Evolutionary conservation across 352 stramenopile genomes (phyloP).

Genomic region (Phytophthora pini): DNA sequence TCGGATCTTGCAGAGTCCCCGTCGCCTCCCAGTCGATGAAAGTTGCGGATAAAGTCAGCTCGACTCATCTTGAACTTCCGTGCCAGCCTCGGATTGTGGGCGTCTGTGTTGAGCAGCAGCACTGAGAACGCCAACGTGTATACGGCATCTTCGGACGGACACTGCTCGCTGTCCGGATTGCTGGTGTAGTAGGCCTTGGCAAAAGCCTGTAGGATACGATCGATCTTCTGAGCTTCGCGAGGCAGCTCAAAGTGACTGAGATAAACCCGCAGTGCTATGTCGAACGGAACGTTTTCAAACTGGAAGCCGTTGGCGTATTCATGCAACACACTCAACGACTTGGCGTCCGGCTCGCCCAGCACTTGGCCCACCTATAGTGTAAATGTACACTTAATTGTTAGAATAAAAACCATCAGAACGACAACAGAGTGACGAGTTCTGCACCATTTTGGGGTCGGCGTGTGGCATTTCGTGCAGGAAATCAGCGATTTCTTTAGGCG

Average conservation of each 20-base stretch:
- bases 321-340: conserved; percentile 66
- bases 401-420: not conserved
- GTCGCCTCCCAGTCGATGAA: conserved; percentile 54
- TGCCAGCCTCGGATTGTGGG: conserved; percentile 71
- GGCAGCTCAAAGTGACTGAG: conserved; percentile 74
- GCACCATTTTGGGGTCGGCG: conserved; percentile 71
- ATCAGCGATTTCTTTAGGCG: conserved; percentile 64
- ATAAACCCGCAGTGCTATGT: conserved; percentile 77
- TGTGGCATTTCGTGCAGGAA: conserved; percentile 74
- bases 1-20: conserved; percentile 32
- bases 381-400: not conserved
- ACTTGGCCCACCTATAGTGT: conserved; percentile 59
- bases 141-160: conserved; percentile 72
- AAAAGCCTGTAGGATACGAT: conserved; percentile 85
- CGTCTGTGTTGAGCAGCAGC: conserved; percentile 84
- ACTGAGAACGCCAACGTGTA: conserved; percentile 84
- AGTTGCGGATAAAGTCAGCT: conserved; percentile 79
- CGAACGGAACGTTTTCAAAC: conserved; percentile 66
- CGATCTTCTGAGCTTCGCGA: conserved; percentile 85
- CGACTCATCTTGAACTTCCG: conserved; percentile 79
- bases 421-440: not conserved
- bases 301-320: conserved; percentile 77
- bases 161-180: conserved; percentile 60
- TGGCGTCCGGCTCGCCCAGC: conserved; percentile 68
- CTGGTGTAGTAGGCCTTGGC: conserved; percentile 66